Base-by-base conservation (phyloP, 805 yeast species). In the Blastobotrys robertii region DNA sequence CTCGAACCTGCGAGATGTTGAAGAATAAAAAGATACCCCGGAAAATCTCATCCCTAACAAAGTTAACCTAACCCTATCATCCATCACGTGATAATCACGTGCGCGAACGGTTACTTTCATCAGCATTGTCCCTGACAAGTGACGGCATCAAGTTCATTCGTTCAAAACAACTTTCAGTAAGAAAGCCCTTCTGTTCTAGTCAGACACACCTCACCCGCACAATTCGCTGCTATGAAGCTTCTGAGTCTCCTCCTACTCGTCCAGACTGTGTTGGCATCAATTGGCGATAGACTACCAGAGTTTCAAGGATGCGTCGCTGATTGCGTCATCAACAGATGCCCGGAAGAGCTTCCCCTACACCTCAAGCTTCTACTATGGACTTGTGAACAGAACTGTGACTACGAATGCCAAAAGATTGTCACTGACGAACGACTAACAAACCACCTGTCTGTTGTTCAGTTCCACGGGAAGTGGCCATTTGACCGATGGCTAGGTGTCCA, bases 381-480 rank as follows among this genome's bases (percentile, higher is more conserved):
- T 44, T 85, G 95, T 57, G 63, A 63, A 2, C 72, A 79, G 25
- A 79, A 92, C 56, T 92, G 98, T 63, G 97, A 92, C 63, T 92
- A 92, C 61, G 82, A 79, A 52, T 92, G 98, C 60, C 97, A 92
- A 60, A 78, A 86, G 44, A 58, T 76, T 7, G 67, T 90, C 37
- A 87, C 95, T 0, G 54, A 56, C 1, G 65, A 73, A 32, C 67
- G 95, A 15, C 62, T 65, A 11, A 50, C 44, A 0, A 50, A 62
- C 2, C 68, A 70, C n/a, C 69, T 72, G 46, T 79, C 77, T 44
- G 65, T 85, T 0, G 71, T 72, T 34, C 98, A 92, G 60, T 92
- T 85, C 64, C 96, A 92, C 61, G 98, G 98, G 0, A 92, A 92
- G 65, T 92, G 98, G 98, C 97, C 97, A 2, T 92, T 92, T 55